Evolutionary conservation across 148 eudicot genomes (phyloP).

Genomic region (Rhododendron mucronatum): DNA sequence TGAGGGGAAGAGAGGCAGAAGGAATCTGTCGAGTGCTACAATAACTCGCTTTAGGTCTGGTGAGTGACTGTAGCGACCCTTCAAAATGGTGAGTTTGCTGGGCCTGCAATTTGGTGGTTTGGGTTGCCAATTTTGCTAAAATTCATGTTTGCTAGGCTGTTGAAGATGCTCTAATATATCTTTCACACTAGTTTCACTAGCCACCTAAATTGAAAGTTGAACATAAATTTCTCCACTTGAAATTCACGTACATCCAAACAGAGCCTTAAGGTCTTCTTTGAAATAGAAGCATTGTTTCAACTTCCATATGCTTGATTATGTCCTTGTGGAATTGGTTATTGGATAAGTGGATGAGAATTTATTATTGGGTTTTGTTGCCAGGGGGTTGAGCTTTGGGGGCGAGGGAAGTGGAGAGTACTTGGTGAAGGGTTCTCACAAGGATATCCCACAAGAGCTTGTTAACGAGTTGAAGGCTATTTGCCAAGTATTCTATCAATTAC

Average conservation of each 20-base stretch:
- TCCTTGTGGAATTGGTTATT: background rate
- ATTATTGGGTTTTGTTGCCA: slow-evolving; percentile 7
- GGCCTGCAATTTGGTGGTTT: no score
- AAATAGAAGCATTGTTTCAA: background rate
- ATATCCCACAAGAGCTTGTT: slow-evolving; percentile 67
- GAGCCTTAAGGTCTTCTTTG: background rate
- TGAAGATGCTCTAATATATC: background rate
- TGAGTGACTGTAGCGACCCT: no score
- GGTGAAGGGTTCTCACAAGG: slow-evolving; percentile 62
- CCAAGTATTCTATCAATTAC: slow-evolving; percentile 40
- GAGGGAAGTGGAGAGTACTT: slow-evolving; percentile 66
- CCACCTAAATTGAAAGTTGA: background rate
- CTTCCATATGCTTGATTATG: background rate
- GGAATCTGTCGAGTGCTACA: no score
- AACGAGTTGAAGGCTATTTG: slow-evolving; percentile 73
- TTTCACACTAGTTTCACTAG: background rate
- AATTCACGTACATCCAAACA: background rate
- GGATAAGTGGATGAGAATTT: background rate
- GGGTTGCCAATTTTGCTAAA: no score
- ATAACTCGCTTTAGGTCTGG: no score
- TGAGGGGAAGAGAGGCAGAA: no score
- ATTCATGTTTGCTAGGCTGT: no score
- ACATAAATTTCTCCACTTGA: background rate
- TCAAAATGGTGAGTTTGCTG: no score
- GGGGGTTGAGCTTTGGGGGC: slow-evolving; percentile 52